These are phyloP conservation scores for Solanum gandarillasii DNA, from an alignment of 257 asterid genomes.

Conservation along the genomic window DNA sequence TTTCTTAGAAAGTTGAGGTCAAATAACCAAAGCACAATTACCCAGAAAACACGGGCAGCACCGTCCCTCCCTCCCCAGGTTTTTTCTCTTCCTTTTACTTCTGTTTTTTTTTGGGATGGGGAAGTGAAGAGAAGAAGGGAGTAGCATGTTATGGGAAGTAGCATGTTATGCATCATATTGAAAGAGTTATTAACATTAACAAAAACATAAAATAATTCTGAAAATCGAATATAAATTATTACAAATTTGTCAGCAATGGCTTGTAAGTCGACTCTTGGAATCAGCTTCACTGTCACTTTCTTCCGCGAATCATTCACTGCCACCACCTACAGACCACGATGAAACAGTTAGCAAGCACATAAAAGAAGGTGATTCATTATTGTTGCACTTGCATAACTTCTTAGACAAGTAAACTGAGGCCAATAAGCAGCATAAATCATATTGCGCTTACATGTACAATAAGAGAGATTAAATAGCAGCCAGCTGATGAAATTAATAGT, in stretches of 20 bases:
- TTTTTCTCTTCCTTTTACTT: background rate
- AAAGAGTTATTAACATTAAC: background rate
- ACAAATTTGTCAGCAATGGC: constrained; percentile 94
- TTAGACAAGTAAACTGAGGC: background rate
- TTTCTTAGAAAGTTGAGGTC: background rate
- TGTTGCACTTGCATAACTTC: background rate
- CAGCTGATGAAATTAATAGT: constrained; percentile 4
- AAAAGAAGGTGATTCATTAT: background rate
- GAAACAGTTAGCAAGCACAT: constrained; percentile 7
- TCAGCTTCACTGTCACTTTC: constrained; percentile 74
- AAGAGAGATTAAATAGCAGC: background rate
- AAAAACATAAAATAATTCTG: background rate
- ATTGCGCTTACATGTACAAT: background rate
- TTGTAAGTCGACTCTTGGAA: constrained; percentile 85
- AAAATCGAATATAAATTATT: constrained; percentile 16
- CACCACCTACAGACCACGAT: constrained; percentile 42
- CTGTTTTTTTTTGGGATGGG: background rate
- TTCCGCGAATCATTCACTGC: constrained; percentile 50
- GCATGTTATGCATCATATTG: background rate
- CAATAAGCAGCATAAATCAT: background rate
- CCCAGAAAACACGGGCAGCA: background rate
- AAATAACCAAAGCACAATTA: background rate
- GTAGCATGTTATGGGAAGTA: background rate
- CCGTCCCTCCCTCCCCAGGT: background rate
- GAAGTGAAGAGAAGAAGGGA: background rate